Evolutionary conservation across 2,329 filamentous ascomycete genomes (phyloP).

Genomic region (Pseudopithomyces chartarum): DNA sequence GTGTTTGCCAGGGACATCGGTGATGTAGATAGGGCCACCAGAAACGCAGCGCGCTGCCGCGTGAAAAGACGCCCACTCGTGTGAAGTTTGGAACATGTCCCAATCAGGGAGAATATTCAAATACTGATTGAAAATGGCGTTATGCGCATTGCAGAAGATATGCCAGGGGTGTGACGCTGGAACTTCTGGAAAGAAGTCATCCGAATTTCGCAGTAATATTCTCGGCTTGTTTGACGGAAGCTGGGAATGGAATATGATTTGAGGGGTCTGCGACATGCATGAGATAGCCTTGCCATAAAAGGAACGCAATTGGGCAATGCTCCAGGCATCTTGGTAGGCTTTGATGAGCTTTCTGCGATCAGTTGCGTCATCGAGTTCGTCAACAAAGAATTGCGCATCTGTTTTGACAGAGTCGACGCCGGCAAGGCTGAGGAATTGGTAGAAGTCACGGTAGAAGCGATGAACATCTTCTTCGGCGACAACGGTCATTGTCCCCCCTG

Average conservation of each 20-base stretch:
- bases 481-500: constrained; percentile 71
- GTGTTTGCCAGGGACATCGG: constrained; percentile 83
- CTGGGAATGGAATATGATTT: constrained; percentile 84
- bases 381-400: constrained; percentile 88
- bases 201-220: constrained; percentile 82
- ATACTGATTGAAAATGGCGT: constrained; percentile 79
- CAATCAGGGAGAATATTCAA: constrained; percentile 87
- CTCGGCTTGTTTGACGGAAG: constrained; percentile 75
- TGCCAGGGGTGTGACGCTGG: constrained; percentile 89
- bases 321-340: constrained; percentile 86
- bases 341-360: constrained; percentile 73
- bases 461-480: constrained; percentile 75
- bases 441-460: constrained; percentile 89
- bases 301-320: constrained; percentile 73
- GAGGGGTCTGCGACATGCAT: constrained; percentile 92
- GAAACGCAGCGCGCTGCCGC: constrained; percentile 88
- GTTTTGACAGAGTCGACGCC: constrained; percentile 91
- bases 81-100: constrained; percentile 74
- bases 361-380: constrained; percentile 71
- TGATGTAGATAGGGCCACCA: constrained; percentile 93
- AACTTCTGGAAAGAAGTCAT: constrained; percentile 87
- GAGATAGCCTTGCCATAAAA: constrained; percentile 81
- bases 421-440: constrained; percentile 72
- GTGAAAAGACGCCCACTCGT: constrained; percentile 79
- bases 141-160: constrained; percentile 92